Base-by-base conservation (phyloP, 2,329 filamentous ascomycete genomes). In the Claviceps arundinis region DNA sequence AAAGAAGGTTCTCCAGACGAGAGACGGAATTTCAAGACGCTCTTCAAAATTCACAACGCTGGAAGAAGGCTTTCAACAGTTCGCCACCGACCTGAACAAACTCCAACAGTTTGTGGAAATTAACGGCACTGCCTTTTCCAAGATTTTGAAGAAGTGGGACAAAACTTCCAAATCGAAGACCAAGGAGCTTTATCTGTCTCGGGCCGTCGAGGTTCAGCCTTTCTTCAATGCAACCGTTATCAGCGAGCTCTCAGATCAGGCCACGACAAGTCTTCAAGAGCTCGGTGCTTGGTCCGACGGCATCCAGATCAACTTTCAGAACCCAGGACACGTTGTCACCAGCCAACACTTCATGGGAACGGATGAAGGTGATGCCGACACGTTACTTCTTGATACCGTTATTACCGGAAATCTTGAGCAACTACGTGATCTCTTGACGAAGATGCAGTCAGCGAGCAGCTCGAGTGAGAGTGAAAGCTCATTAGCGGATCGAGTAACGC, bases 121-220 rank as follows among this genome's bases (percentile, higher is more conserved):
- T 65, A 98, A 98, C 65, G 91, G 93, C 62, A 96, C 89, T 1
- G 93, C 90, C 16, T 96, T 97, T 67, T 96, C 91, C 30, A 98
- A 98, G 69, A 98, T 98, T 54, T 73, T 98, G 57, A 98, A 98
- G 72, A 98, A 98, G 80, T 98, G 93, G 93, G 93, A 98, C 71
- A 98, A 98, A 78, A 96, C 90, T 1, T 96, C 91, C 59, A 98
- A 97, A 77, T 97, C 91, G 50, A 91, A 91, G 68, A 96, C 93
- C 54, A 98, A 98, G 68, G 93, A 97, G 70, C 79, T 97, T 42
- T 98, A 97, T 65, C 82, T 98, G 38, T 94, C 94, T 9, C 80
- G 93, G 55, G 93, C 93, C 8, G 91, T 98, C 56, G 93, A 98
- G 68, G 90, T 97, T 7, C 93, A 97, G 63, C 93, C 93, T 6